Conservation (phyloP, 768 basidiomycete genomes). For the Tephrocybe sp. region DNA sequence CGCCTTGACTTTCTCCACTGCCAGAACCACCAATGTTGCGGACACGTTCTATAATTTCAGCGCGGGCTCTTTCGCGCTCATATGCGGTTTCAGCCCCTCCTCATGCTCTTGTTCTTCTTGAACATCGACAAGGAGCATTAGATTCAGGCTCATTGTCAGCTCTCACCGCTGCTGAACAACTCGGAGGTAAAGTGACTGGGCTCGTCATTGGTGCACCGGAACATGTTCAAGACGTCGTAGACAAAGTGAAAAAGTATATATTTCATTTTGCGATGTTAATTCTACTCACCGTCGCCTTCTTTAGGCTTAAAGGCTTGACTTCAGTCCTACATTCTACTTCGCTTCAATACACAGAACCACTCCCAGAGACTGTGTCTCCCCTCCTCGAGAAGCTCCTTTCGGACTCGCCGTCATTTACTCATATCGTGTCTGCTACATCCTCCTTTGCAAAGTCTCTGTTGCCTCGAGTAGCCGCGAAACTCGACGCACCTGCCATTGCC, state of each 20-base stretch:
- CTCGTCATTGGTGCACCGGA: slow-evolving; percentile 70
- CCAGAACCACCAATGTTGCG: slow-evolving; percentile 18
- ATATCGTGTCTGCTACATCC: slow-evolving; percentile 90
- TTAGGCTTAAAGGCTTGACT: slow-evolving; percentile 68
- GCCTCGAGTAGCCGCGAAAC: slow-evolving; percentile 85
- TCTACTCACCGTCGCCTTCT: slow-evolving; percentile 12
- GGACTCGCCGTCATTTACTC: slow-evolving; percentile 69
- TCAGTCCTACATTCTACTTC: slow-evolving; percentile 71
- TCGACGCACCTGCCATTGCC: slow-evolving; percentile 90
- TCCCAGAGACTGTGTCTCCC: slow-evolving; percentile 83
- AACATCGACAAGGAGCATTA: slow-evolving; percentile 80
- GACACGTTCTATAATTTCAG: slow-evolving; percentile 11
- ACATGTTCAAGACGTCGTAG: slow-evolving; percentile 64
- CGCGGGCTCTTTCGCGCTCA: slow-evolving; percentile 30
- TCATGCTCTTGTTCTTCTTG: slow-evolving; percentile 85
- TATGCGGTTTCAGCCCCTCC: slow-evolving; percentile 66
- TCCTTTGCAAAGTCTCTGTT: slow-evolving; percentile 91
- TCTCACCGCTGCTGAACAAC: slow-evolving; percentile 82
- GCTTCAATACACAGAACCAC: slow-evolving; percentile 61
- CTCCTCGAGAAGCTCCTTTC: slow-evolving; percentile 77
- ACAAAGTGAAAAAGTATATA: slow-evolving; percentile 80
- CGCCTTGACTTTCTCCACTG: slow-evolving; percentile 15
- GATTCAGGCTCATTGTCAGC: slow-evolving; percentile 88
- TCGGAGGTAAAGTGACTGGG: slow-evolving; percentile 86
- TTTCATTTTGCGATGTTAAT: neutral